A percentile compares a stretch with the other conserved stretches of the same genome.
Conservation (phyloP, 2,329 filamentous ascomycete species). For the Botrytis porri region DNA sequence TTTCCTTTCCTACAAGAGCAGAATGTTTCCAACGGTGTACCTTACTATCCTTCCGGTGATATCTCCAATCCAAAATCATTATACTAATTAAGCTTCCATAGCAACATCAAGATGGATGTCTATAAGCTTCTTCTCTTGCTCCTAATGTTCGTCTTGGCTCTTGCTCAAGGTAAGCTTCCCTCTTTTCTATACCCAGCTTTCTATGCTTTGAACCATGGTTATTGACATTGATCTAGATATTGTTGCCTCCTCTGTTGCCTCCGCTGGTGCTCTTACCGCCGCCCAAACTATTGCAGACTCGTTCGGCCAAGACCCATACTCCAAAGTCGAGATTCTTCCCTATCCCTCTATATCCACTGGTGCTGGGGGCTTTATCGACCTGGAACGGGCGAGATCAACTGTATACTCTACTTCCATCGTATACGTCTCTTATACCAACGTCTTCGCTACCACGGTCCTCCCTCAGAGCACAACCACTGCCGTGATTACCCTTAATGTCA, state of each 20-base stretch:
- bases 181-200: not conserved
- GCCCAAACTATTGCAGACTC: not conserved
- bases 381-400: not conserved
- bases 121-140: not conserved
- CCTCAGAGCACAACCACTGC: not conserved
- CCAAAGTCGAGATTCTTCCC: not conserved
- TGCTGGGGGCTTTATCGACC: not conserved
- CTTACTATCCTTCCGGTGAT: not conserved
- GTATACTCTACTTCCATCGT: not conserved
- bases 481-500: not conserved
- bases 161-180: not conserved
- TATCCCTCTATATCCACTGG: not conserved
- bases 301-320: not conserved
- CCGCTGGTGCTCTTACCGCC: not conserved
- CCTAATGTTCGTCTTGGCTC: not conserved
- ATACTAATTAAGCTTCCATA: not conserved
- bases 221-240: not conserved
- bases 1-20: not conserved
- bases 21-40: too few species aligned
- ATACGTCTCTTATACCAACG: not conserved
- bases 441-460: not conserved
- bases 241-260: not conserved
- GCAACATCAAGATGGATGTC: not conserved
- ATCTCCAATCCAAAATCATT: not conserved
- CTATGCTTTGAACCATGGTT: not conserved